phyloP scores from a whole-genome alignment of 768 basidiomycete genomes.

The Russula griseocarnosa region DNA sequence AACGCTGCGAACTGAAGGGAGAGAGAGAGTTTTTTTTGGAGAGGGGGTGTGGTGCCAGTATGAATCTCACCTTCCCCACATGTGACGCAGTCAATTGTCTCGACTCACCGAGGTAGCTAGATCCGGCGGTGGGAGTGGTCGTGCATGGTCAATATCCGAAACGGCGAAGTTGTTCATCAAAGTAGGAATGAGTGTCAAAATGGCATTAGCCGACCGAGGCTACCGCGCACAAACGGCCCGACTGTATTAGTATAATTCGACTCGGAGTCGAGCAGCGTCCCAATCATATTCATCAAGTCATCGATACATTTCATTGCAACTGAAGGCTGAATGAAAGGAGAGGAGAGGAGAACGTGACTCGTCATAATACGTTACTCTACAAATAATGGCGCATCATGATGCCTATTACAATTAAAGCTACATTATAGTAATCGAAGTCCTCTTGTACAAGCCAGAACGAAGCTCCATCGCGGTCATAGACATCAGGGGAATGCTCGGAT shows the following conservation, averaged over 20 bases:
- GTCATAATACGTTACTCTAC: conserved; percentile 7
- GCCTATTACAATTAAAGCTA: conserved; percentile 14
- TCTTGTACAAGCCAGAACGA: conserved; percentile 18
- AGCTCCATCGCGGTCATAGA: not conserved
- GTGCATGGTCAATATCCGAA: not conserved
- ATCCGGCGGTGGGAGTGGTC: not conserved
- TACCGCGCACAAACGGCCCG: not conserved
- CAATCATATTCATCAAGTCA: too few relatives aligned
- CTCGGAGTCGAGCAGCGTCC: too few relatives aligned
- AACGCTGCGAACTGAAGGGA: conserved; percentile 22
- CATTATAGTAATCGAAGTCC: conserved; percentile 1
- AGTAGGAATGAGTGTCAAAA: too few relatives aligned
- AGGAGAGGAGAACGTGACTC: not conserved
- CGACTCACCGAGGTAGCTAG: conserved; percentile 12
- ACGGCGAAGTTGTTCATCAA: conserved; percentile 16
- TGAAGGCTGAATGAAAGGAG: too few relatives aligned
- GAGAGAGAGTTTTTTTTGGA: not conserved
- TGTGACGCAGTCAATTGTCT: not conserved
- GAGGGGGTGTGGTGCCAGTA: not conserved
- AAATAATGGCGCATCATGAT: not conserved
- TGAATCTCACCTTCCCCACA: not conserved
- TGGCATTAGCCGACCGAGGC: too few relatives aligned
- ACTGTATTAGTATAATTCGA: not conserved
- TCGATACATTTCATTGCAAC: too few relatives aligned
- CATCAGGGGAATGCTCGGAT: not conserved